Evolutionary conservation across 139 green algal species (phyloP), one percentile per base, ranked within the genome.

Genomic region (Micractinium sp.): DNA sequence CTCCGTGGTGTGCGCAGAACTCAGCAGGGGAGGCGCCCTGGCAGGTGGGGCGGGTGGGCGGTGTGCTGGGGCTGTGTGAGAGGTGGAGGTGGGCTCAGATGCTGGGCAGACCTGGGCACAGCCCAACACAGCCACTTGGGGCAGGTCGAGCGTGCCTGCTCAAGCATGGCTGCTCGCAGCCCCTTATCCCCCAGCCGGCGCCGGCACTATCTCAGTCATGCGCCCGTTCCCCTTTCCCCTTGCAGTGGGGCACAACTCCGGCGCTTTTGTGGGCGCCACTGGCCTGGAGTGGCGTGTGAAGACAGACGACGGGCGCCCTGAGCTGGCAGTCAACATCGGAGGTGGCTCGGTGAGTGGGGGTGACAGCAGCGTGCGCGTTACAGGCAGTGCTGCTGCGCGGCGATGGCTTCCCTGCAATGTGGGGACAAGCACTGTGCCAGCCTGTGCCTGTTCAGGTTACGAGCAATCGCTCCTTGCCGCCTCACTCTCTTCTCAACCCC

Each of bases 211-310:
- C 2, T 23, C 20, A 25, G 7, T 71, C 63, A 25, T 3, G 2
- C 35, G 56, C 7, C 7, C 75, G 18, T 0, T 2, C 77, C 22
- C 14, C 3, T 23, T 31, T 7, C 60, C 1, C 39, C 0, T 7
- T 7, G 81, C 81, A 74, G 56, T 86, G 33, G 22, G 22, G 20
- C 56, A 74, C n/a, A 9, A n/a, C 9, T n/a, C 63, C 16, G 56
- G 56, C 22, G 81, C 47, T 9, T 86, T 74, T 47, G 33, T n/a
- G 60, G 33, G 56, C 4, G 81, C 81, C 22, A 23, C 20, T 0
- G 66, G 71, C n/a, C 82, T 87, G 36, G 82, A 87, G 63, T 79
- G 69, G 38, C 47, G 82, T 35, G 33, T 79, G 36, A 66, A 79
- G 63, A 87, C 82, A 0, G 36, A 79, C 27, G 66, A 27, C 63